These are phyloP conservation scores for Botrytis fragariae DNA, from an alignment of 2,329 filamentous ascomycete genomes.

Conservation along the genomic window DNA sequence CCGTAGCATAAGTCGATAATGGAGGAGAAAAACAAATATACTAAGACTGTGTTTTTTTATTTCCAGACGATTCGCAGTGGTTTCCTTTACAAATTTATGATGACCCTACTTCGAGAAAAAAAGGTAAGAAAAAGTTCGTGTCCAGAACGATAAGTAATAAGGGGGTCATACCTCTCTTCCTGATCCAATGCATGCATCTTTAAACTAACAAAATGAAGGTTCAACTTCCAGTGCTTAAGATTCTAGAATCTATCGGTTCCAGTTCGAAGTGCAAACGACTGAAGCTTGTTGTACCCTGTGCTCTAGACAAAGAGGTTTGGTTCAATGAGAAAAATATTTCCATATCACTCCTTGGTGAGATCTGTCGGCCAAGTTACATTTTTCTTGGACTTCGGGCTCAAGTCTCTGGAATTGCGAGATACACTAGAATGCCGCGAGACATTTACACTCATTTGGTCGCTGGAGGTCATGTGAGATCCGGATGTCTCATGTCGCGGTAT, in stretches of 20 bases:
- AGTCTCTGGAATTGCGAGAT: not conserved
- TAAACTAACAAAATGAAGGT: not conserved
- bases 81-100: rapidly evolving
- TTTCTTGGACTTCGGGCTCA: too few relatives aligned
- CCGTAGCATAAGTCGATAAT: not conserved
- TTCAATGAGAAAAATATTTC: not conserved
- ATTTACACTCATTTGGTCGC: rapidly evolving
- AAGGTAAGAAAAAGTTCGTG: not conserved
- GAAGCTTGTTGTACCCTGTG: rapidly evolving
- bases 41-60: not conserved
- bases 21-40: not conserved
- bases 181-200: not conserved
- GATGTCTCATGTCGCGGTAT: not conserved
- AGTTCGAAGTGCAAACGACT: not conserved
- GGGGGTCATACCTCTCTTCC: not conserved
- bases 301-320: not conserved
- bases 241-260: not conserved
- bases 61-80: not conserved
- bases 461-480: not conserved
- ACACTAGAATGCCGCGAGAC: too few relatives aligned
- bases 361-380: not conserved
- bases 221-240: not conserved
- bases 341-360: not conserved
- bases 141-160: not conserved
- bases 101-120: not conserved